Evolutionary conservation across 2,329 filamentous ascomycete genomes (phyloP), one percentile per base, ranked within the genome.

Genomic region (Diaporthe aspalathi): DNA sequence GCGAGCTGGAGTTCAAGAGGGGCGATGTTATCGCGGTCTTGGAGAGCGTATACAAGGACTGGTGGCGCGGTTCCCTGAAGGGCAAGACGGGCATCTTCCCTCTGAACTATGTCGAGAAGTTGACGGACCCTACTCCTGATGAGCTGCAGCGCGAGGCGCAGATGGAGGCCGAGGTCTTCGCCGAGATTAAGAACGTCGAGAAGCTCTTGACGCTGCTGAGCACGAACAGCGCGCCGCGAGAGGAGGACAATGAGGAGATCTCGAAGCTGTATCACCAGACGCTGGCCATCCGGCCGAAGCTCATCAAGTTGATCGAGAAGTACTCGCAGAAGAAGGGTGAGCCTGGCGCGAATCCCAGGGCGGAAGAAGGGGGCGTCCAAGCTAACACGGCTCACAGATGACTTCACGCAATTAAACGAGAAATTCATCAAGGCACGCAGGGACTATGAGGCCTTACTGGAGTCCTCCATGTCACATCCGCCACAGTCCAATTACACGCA

Each of bases 361-460:
- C 6, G 38, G n/a, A 35, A 4, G 3, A 9, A n/a, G 20, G 27
- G 12, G 7, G 17, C 14, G 5, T 17, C 29, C 5, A 53, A 16
- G 70, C 72, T 73, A 35, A 73, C 62, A 9, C 40, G n/a, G 29
- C 12, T 40, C 49, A 35, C 75, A 97, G 96, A 99, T 82, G 96
- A 99, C 81, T 98, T 99, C 79, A 98, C 96, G 2, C 95, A 98
- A 80, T 86, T 99, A 74, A 99, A 99, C 78, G 96, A 99, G 82
- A 98, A 98, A 84, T 99, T 99, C 82, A 98, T 99, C 86, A 99
- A 99, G 83, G 96, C 96, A 56, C 92, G 96, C 74, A 90, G 95
- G 77, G 96, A 99, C 82, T 99, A 99, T 80, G 96, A 99, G 83
- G 91, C 93, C 38, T 87, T 99, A n/a, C 86, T 99, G 24, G 96